Base-by-base conservation (phyloP, 2,329 filamentous ascomycete genomes). In the Cladosporium sphaerospermum region DNA sequence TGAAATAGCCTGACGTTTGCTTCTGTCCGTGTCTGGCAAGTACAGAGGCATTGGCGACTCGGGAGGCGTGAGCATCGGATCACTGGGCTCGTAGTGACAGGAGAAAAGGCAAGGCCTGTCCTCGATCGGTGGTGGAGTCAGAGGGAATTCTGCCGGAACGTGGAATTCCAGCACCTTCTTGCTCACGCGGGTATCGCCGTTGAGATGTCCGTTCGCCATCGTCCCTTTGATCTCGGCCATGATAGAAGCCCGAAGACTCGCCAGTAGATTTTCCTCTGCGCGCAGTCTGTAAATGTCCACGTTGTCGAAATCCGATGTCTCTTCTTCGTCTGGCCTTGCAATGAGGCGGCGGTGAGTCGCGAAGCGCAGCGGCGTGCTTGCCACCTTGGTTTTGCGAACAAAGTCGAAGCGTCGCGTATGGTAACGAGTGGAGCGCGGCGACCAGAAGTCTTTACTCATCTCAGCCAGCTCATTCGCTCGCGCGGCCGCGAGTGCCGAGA, bases 391-490 rank as follows among this genome's bases (percentile, higher is more conserved):
- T 57, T 74, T 74, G 44, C 71, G 64, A 1, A 74, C 71, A 56
- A 74, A 74, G 54, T 68, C 67, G 32, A 62, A 62, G 8, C 72
- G 67, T 11, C 71, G 68, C 2, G 58, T 58, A 58, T 74, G 71
- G 49, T 73, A 74, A 11, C 70, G 62, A 10, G 58, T 47, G 4
- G 69, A 62, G 5, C 71, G 62, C 1, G 69, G 57, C 19, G 67
- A 68, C 71, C 70, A 74, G 57, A 73, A 74, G 61, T 74, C 72
- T 45, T 69, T 68, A 36, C 67, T 62, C 71, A 74, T 73, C 55
- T 74, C 67, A 5, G 64, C 67, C 0, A 74, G 64, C 59, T 74
- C 72, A 9, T 61, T 55, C 0, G 67, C 67, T 23, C 71, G 65
- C 2, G 67, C 66, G 3, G 54, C 58, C 1, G 69, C 67, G 5